Conservation (phyloP, 139 green algal species). For the Diplosphaera chodatii region DNA sequence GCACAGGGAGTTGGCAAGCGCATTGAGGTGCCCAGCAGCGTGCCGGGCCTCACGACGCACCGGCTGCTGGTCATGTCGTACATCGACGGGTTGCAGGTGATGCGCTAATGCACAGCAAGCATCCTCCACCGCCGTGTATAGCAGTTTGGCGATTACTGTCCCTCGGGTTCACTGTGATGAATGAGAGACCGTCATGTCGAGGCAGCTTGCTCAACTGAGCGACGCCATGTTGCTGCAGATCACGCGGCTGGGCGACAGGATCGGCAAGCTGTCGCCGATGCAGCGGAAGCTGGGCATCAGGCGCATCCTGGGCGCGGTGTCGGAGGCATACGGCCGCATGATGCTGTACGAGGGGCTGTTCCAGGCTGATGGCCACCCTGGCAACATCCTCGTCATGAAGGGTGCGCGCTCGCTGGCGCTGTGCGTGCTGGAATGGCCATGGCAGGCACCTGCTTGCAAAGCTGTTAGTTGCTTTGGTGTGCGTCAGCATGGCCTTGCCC, state of each 20-base stretch:
- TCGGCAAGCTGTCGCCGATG: slow-evolving; percentile 19
- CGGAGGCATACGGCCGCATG: slow-evolving; percentile 90
- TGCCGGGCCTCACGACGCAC: slow-evolving; percentile 67
- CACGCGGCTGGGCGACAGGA: slow-evolving; percentile 29
- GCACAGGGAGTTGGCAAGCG: slow-evolving; percentile 31
- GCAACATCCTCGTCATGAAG: slow-evolving; percentile 84
- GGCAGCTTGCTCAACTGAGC: too few relatives aligned
- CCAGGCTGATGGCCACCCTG: slow-evolving; percentile 60
- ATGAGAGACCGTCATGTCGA: too few relatives aligned
- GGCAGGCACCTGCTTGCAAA: too few relatives aligned
- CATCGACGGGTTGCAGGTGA: slow-evolving; percentile 67
- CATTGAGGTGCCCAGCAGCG: slow-evolving; percentile 60
- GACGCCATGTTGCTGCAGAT: too few relatives aligned
- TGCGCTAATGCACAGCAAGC: slow-evolving; percentile 21
- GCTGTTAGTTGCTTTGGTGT: too few relatives aligned
- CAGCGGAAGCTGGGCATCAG: slow-evolving; percentile 24
- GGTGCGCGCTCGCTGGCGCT: too few relatives aligned
- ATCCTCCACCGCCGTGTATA: too few relatives aligned
- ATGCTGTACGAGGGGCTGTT: slow-evolving; percentile 87
- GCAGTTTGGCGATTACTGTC: too few relatives aligned
- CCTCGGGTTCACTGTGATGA: too few relatives aligned
- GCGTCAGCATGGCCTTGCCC: too few relatives aligned
- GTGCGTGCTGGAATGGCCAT: too few relatives aligned
- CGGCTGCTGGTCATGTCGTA: slow-evolving; percentile 89
- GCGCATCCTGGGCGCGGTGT: slow-evolving; percentile 52